Percentiles rank a stretch among this genome's conserved stretches.
Conservation (phyloP, 108 stramenopile species). For the Skeletonema marinoi region DNA sequence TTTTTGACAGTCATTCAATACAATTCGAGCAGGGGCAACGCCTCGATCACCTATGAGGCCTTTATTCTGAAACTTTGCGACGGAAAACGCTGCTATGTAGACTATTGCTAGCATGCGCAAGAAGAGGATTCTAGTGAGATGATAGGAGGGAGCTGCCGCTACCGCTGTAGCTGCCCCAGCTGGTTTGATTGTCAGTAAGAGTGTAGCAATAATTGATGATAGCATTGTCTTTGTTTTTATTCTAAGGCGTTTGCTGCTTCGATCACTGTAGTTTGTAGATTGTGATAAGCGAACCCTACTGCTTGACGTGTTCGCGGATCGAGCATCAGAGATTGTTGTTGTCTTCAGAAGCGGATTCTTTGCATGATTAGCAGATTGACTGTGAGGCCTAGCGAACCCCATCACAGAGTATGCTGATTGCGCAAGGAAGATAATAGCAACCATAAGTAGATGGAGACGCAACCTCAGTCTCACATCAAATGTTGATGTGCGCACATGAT, state of each 20-base stretch:
- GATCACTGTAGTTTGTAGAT: background rate
- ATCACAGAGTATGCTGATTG: background rate
- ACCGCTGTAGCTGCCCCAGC: background rate
- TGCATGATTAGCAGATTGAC: background rate
- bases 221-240: background rate
- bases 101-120: slow-evolving; percentile 68
- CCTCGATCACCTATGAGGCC: slow-evolving; percentile 68
- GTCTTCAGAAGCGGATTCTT: background rate
- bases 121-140: slow-evolving; percentile 60
- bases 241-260: background rate
- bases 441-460: background rate
- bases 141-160: slow-evolving; percentile 32
- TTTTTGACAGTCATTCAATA: slow-evolving; percentile 43
- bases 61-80: slow-evolving; percentile 64
- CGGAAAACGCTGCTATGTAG: slow-evolving; percentile 59
- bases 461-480: background rate
- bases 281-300: background rate
- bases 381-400: background rate
- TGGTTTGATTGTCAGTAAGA: background rate
- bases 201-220: background rate
- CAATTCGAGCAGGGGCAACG: slow-evolving; percentile 53
- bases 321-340: background rate
- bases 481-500: background rate
- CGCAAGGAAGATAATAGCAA: background rate
- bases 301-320: background rate